phyloP scores from a whole-genome alignment of 495 filamentous ascomycete genomes.

The Hypoxylon rickii region DNA sequence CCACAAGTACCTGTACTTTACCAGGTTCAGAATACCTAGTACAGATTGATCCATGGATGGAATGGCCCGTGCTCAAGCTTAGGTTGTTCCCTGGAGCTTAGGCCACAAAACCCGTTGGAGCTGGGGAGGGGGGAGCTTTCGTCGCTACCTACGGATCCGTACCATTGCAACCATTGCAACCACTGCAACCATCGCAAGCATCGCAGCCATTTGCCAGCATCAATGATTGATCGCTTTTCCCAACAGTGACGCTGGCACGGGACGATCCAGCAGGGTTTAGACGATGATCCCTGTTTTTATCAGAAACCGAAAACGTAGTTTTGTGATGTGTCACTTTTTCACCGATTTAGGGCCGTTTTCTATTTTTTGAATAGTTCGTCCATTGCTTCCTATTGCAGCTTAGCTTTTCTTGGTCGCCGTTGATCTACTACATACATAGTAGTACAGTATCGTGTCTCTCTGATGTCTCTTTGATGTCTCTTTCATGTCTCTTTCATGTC shows the following conservation, averaged over 20 bases:
- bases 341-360: constrained; percentile 12
- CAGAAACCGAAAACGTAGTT: constrained; percentile 7
- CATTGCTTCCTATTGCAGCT: constrained; percentile 5
- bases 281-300: constrained; percentile 27
- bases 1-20: too few species aligned
- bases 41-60: background rate
- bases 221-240: too few species aligned
- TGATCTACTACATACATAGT: background rate
- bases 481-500: too few species aligned
- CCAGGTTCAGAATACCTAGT: too few species aligned
- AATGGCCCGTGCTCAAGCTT: constrained; percentile 2
- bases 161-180: too few species aligned
- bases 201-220: too few species aligned
- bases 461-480: too few species aligned
- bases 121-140: too few species aligned
- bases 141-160: too few species aligned
- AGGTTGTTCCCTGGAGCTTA: constrained; percentile 9
- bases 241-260: constrained; percentile 26
- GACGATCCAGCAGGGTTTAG: constrained; percentile 27
- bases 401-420: too few species aligned
- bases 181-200: too few species aligned
- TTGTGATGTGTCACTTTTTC: constrained; percentile 32
- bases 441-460: too few species aligned
- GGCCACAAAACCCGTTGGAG: constrained; percentile 7
- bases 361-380: constrained; percentile 5